Evolutionary conservation across 352 stramenopile species (phyloP).

Genomic region (Hyaloperonospora arabidopsidis): DNA sequence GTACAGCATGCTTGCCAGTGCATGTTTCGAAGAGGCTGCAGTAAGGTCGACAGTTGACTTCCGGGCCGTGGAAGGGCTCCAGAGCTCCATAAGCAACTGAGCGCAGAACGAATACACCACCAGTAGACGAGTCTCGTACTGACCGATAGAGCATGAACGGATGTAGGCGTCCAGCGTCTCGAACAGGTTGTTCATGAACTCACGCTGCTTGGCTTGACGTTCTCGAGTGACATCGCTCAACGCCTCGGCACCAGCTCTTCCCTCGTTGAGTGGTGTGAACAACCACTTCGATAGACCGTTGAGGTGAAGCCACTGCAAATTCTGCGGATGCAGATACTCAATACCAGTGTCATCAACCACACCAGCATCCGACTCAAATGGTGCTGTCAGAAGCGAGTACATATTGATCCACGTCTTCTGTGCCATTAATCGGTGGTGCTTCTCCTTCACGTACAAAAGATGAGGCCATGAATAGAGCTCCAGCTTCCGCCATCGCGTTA

Average conservation of each 20-base stretch:
- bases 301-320: constrained; percentile 58
- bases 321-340: constrained; percentile 12
- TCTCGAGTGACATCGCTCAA: constrained; percentile 19
- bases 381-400: constrained; percentile 79
- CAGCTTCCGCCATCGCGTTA: constrained; percentile 96
- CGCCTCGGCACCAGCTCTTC: constrained; percentile 7
- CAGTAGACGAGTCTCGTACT: constrained; percentile 87
- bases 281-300: constrained; percentile 58
- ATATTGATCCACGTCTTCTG: constrained; percentile 85
- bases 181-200: constrained; percentile 79
- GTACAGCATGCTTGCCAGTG: constrained; percentile 85
- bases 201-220: constrained; percentile 36
- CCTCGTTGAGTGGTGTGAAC: constrained; percentile 32
- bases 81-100: constrained; percentile 80
- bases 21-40: constrained; percentile 30
- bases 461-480: constrained; percentile 96
- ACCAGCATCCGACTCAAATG: constrained; percentile 51
- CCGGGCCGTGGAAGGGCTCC: constrained; percentile 17
- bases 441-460: constrained; percentile 88
- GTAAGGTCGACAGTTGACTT: constrained; percentile 10
- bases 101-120: constrained; percentile 86
- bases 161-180: constrained; percentile 89
- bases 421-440: constrained; percentile 57
- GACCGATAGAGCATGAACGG: constrained; percentile 78
- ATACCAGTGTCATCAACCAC: constrained; percentile 9